phyloP scores from a whole-genome alignment of 164 flowering plant species.

The Liriodendron chinense region DNA sequence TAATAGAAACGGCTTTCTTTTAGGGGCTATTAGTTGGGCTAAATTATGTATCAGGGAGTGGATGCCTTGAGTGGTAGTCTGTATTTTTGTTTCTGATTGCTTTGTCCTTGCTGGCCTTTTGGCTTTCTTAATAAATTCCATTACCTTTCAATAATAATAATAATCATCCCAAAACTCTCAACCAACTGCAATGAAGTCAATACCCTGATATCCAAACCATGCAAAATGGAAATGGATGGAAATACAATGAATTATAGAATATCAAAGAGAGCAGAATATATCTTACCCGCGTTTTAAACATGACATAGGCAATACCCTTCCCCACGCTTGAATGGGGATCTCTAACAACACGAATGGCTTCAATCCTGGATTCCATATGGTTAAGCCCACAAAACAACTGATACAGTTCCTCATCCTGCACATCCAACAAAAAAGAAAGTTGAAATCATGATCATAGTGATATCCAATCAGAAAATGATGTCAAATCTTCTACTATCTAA shows the following conservation, averaged over 20 bases:
- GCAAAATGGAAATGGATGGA: neutral
- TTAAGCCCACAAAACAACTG: slow-evolving; percentile 62
- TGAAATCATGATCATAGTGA: neutral
- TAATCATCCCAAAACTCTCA: too few relatives aligned
- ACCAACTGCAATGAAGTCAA: neutral
- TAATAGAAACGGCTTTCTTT: too few relatives aligned
- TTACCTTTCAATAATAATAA: too few relatives aligned
- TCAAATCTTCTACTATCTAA: neutral
- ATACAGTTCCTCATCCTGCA: slow-evolving; percentile 93
- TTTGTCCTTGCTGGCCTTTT: too few relatives aligned
- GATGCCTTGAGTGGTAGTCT: too few relatives aligned
- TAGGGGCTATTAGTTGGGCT: too few relatives aligned
- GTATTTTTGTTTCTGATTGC: too few relatives aligned
- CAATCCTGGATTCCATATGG: slow-evolving; percentile 57
- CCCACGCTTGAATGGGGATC: slow-evolving; percentile 70
- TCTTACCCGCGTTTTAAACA: slow-evolving; percentile 81
- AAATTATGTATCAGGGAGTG: too few relatives aligned
- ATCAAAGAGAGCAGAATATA: neutral
- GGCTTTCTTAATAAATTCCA: too few relatives aligned
- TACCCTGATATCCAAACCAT: neutral
- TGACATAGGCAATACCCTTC: slow-evolving; percentile 92
- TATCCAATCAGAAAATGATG: neutral
- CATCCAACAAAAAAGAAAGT: neutral
- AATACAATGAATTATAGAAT: neutral
- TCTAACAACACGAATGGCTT: slow-evolving; percentile 83